Evolutionary conservation across 1,139 yeast species (phyloP), one percentile per base, ranked within the genome.

Genomic region (Suhomyces taliae): DNA sequence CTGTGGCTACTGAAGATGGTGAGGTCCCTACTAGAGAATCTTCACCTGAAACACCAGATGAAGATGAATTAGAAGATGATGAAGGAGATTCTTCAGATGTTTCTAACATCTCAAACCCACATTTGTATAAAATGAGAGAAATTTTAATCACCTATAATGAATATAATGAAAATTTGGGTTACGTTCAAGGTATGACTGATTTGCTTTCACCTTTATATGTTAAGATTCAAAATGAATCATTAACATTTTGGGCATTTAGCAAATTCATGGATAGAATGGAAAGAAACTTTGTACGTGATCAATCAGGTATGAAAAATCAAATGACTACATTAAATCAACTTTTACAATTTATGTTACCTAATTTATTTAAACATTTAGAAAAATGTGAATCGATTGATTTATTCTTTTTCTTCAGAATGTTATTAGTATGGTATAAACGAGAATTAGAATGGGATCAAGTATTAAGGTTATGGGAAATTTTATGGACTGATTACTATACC

Each of bases 131-230:
- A 45, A 71, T 93, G 71, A 80, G 90, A 57, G 91, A 88, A 56
- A 87, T 95, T 53, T 74, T 93, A 38, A 76, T 90, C 48, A 89
- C 97, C 1, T 93, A 87, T 61, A 91, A 93, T 64, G 91, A 88
- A 65, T 80, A 83, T 64, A 93, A 93, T 64, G 75, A 72, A 41
- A 86, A 90, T 55, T 69, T 95, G 56, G 99, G 99, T 0, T 93
- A 93, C 61, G 97, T 93, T 24, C 99, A 93, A 68, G 99, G 99
- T 2, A 93, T 93, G 99, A 85, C 95, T 8, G 99, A 93, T 64
- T 71, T 93, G 46, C 72, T 95, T 36, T 86, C 97, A 0, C 98
- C 98, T 1, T 67, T 93, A 6, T 95, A 90, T 62, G 87, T 83
- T 38, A 78, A 83, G 7, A 69, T 89, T 38, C 83, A 83, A 59